phyloP scores from a whole-genome alignment of 495 filamentous ascomycete genomes.

The Cairneyella variabilis region DNA sequence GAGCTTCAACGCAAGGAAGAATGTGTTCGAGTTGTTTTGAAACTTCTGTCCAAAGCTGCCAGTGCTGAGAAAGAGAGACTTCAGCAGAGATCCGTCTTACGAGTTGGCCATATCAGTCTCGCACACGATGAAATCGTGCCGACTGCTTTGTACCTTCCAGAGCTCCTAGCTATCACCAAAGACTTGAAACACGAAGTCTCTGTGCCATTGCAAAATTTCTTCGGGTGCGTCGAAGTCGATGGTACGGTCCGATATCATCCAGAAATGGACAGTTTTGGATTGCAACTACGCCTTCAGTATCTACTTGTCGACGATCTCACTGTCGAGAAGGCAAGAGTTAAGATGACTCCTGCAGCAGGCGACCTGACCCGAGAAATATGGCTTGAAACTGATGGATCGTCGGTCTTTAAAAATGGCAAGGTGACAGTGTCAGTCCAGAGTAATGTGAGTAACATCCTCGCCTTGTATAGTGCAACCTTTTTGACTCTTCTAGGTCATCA shows the following conservation, averaged over 20 bases:
- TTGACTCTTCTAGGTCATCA: slow-evolving; percentile 40
- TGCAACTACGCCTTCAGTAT: slow-evolving; percentile 67
- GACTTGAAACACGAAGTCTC: slow-evolving; percentile 60
- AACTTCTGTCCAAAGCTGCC: slow-evolving; percentile 73
- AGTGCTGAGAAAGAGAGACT: slow-evolving; percentile 46
- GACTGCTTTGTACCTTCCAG: slow-evolving; percentile 57
- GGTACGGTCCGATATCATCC: slow-evolving; percentile 65
- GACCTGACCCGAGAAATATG: slow-evolving; percentile 59
- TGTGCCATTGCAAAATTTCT: slow-evolving; percentile 68
- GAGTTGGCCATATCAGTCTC: slow-evolving; percentile 23
- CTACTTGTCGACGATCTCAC: slow-evolving; percentile 67
- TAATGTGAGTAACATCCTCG: slow-evolving; percentile 36
- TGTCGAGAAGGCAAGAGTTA: slow-evolving; percentile 62
- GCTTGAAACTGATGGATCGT: slow-evolving; percentile 46
- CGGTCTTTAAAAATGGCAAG: slow-evolving; percentile 49
- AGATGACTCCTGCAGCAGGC: slow-evolving; percentile 47
- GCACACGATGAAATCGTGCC: slow-evolving; percentile 52
- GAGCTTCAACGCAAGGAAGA: slow-evolving; percentile 72
- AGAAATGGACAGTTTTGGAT: slow-evolving; percentile 72
- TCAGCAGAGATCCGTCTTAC: slow-evolving; percentile 33
- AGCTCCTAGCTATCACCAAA: slow-evolving; percentile 60
- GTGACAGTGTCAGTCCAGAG: slow-evolving; percentile 47
- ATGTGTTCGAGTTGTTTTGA: slow-evolving; percentile 69
- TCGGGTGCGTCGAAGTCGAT: slow-evolving; percentile 65
- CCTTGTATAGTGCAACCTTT: neutral